These are phyloP conservation scores for Allomyces macrogynus DNA, from an alignment of 192 early-diverging fungal species.

Conservation along the genomic window DNA sequence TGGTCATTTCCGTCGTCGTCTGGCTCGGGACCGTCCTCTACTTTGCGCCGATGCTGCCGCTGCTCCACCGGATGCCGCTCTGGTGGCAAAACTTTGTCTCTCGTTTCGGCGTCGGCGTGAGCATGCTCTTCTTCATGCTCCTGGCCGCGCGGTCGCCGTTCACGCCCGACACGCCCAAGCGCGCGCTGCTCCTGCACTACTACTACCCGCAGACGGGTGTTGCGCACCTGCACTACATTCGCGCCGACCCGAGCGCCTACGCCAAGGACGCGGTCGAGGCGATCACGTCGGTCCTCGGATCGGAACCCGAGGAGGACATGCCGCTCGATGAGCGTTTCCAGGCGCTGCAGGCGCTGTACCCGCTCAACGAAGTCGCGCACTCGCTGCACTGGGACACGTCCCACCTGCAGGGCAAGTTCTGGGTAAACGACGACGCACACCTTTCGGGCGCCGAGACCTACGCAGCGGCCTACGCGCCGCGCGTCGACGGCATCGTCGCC, in stretches of 20 bases:
- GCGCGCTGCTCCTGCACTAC: neutral
- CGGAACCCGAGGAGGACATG: neutral
- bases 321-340: neutral
- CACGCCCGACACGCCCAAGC: neutral
- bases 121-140: neutral
- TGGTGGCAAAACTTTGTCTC: neutral
- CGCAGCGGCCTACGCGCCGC: neutral
- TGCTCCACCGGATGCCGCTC: neutral
- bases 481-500: neutral
- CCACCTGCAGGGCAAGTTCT: neutral
- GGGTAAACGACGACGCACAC: neutral
- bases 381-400: neutral
- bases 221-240: neutral
- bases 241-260: neutral
- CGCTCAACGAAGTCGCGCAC: neutral
- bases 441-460: neutral
- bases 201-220: neutral
- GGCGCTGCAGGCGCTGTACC: neutral
- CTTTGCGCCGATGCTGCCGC: conserved; percentile 22
- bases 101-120: neutral
- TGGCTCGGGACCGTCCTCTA: conserved; percentile 23
- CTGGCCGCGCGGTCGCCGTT: neutral
- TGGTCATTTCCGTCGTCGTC: conserved; percentile 33
- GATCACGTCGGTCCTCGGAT: neutral
- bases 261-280: neutral